Evolutionary conservation across 2,329 filamentous ascomycete genomes (phyloP).

Genomic region (Fusarium sp.): DNA sequence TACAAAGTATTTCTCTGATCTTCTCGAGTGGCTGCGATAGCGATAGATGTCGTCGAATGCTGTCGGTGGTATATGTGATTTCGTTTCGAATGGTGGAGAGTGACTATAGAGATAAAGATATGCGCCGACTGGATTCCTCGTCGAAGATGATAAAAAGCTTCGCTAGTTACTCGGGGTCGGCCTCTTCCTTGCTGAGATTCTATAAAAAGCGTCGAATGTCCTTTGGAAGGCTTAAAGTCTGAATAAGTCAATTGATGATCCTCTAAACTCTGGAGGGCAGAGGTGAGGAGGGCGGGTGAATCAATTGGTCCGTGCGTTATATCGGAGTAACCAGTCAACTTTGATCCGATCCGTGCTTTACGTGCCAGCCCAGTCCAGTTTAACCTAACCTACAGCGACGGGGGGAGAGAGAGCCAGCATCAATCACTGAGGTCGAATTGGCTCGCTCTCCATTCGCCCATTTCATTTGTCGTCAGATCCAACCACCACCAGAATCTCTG

Average conservation of each 20-base stretch:
- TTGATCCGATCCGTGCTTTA: slow-evolving; percentile 36
- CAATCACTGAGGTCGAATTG: slow-evolving; percentile 41
- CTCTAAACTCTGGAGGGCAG: slow-evolving; percentile 27
- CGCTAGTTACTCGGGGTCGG: neutral
- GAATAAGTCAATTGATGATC: slow-evolving; percentile 22
- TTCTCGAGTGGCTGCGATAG: neutral
- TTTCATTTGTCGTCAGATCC: slow-evolving; percentile 44
- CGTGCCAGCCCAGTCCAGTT: slow-evolving; percentile 6
- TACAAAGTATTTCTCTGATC: neutral
- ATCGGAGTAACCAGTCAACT: slow-evolving; percentile 37
- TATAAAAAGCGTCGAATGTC: neutral
- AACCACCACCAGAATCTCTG: slow-evolving; percentile 39
- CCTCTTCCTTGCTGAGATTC: neutral
- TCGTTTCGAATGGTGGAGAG: slow-evolving; percentile 32
- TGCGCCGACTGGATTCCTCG: neutral
- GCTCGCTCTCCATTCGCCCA: slow-evolving; percentile 45
- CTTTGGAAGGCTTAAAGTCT: slow-evolving; percentile 12
- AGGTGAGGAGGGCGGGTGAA: slow-evolving; percentile 32
- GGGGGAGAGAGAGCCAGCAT: slow-evolving; percentile 6
- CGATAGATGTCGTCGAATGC: slow-evolving; percentile 3
- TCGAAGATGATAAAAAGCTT: neutral
- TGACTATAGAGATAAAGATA: slow-evolving; percentile 29
- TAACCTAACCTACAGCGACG: slow-evolving; percentile 8
- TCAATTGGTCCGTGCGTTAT: slow-evolving; percentile 33
- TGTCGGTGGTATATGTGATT: slow-evolving; percentile 26